phyloP scores from a whole-genome alignment of 805 yeast species.

The Teunomyces gatunensis region DNA sequence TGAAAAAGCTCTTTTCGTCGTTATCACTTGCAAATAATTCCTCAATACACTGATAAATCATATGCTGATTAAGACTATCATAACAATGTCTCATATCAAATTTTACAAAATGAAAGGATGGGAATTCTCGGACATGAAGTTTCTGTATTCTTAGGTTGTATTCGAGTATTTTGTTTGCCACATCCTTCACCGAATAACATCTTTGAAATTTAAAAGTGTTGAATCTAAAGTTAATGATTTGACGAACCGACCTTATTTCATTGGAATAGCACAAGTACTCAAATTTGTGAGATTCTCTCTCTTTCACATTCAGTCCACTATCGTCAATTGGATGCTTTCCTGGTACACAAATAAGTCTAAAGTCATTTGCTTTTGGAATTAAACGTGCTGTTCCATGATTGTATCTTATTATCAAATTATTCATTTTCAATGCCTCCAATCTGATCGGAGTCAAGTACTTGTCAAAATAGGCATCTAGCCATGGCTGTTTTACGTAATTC shows the following conservation, averaged over 20 bases:
- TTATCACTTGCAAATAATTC: conserved; percentile 24
- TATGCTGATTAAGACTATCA: conserved; percentile 60
- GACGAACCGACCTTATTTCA: conserved; percentile 44
- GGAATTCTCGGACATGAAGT: conserved; percentile 18
- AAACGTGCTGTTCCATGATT: conserved; percentile 46
- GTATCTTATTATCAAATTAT: conserved; percentile 2
- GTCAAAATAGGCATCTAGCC: conserved; percentile 41
- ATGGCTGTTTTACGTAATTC: conserved; percentile 43
- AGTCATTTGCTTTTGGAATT: conserved; percentile 60
- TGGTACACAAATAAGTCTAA: conserved; percentile 62
- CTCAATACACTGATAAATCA: conserved; percentile 34
- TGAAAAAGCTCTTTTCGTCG: conserved; percentile 16
- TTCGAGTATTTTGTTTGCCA: conserved; percentile 34
- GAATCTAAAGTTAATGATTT: conserved; percentile 20
- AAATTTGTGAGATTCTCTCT: conserved; percentile 29
- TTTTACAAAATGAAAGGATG: conserved; percentile 51
- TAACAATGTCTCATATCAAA: conserved; percentile 78
- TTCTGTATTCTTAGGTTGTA: conserved; percentile 31
- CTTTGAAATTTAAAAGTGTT: conserved; percentile 15
- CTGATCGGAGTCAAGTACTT: conserved; percentile 26
- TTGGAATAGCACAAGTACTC: conserved; percentile 34
- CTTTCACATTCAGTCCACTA: conserved; percentile 7
- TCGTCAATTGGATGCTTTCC: conserved; percentile 5
- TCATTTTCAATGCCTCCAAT: conserved; percentile 6
- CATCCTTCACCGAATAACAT: conserved; percentile 44